Base-by-base conservation (phyloP, 495 filamentous ascomycete species). In the Hypoxylon rickii region DNA sequence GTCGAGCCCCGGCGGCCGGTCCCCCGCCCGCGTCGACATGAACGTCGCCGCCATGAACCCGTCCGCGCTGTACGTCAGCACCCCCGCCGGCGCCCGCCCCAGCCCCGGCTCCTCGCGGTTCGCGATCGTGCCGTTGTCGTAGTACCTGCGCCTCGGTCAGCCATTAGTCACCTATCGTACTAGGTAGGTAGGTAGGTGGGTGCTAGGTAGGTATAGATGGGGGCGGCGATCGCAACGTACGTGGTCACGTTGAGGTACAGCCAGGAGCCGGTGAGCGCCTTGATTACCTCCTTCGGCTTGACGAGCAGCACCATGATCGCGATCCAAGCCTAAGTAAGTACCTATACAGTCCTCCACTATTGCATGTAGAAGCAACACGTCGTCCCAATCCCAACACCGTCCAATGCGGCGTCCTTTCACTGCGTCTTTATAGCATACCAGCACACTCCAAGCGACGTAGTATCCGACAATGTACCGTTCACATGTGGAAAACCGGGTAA, bases 231-330 rank as follows among this genome's bases (percentile, higher is more conserved):
- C 39, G 7, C 13, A 50, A 42, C 59, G n/a, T 54, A 63, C 59
- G 53, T 44, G 0, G 59, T 63, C 16, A 51, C 47, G 38, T 63
- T 63, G 10, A 63, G 32, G 19, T 54, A 63, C 7, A 63, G 48
- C 59, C 59, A 63, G 12, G 53, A 40, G 11, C 59, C 59, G 10
- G 53, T 42, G 12, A 63, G 51, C 53, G 59, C 59, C 17, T 58
- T 53, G 10, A 63, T 50, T 15, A 58, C 59, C n/a, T 45, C 59
- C 26, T 63, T 39, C 2, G 44, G 48, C 33, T 63, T 63, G 10
- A 49, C 44, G 52, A 57, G 13, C 3, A 7, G 0, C 32, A 22
- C 8, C 24, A 29, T 29, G 24, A 10, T 29, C 24, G 24, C 24
- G 24, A 29, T 29, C 4, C 24, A 4, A 29, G 24, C 24, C 4